phyloP scores from a whole-genome alignment of 208 protist species.

The Sergeia podlipaevii region DNA sequence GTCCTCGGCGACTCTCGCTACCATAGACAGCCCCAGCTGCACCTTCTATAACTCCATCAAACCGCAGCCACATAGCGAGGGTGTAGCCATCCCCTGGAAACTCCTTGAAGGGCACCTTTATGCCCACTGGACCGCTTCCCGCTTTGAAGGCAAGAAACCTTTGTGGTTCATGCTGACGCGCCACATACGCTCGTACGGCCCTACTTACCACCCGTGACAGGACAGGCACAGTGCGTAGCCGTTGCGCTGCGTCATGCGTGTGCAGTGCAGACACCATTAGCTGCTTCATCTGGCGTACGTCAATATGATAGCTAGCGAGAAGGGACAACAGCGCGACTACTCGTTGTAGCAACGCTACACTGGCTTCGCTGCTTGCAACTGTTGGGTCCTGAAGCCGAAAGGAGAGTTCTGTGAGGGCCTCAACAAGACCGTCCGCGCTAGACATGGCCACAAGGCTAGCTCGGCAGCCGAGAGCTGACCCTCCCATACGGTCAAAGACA shows the following conservation, averaged over 20 bases:
- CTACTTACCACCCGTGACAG: constrained; percentile 58
- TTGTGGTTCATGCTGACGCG: constrained; percentile 9
- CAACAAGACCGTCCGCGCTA: too few species aligned
- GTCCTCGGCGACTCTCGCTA: too few species aligned
- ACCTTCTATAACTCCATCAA: constrained; percentile 20
- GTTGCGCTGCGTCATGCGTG: constrained; percentile 23
- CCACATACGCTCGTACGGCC: constrained; percentile 4
- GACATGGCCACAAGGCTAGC: too few species aligned
- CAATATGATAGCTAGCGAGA: constrained; percentile 54
- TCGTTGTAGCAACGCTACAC: constrained; percentile 15
- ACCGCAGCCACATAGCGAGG: constrained; percentile 60
- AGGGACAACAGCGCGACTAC: constrained; percentile 28
- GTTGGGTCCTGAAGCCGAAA: too few species aligned
- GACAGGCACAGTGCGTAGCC: constrained; percentile 30
- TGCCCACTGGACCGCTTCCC: constrained; percentile 31
- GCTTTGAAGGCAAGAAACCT: constrained; percentile 24
- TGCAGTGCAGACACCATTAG: constrained; percentile 60
- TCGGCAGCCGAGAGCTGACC: too few species aligned
- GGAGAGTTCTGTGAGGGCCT: too few species aligned
- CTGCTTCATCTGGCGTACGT: constrained; percentile 76
- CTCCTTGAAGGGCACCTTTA: constrained; percentile 46
- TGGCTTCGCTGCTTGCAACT: too few species aligned
- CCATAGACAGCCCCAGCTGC: background rate
- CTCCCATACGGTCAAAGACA: too few species aligned
- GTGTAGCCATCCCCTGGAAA: constrained; percentile 74